Evolutionary conservation across 2,329 filamentous ascomycete genomes (phyloP).

Genomic region (Magnaporthales sp.): DNA sequence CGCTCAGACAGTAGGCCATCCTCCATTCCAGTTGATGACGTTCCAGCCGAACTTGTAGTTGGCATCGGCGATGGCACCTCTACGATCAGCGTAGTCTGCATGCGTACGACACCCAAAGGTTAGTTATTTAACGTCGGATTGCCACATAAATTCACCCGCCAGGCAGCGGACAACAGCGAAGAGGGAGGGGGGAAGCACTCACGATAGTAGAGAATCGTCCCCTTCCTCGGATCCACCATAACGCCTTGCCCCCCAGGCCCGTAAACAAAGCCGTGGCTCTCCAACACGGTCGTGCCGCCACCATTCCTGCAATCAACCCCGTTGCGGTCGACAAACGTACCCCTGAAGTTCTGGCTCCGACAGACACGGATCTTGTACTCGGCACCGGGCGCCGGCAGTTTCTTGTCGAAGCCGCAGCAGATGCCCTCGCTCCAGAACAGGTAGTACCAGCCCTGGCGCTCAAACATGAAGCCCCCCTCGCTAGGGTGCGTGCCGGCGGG

Average conservation of each 20-base stretch:
- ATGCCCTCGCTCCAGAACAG: conserved; percentile 53
- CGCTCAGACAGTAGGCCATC: conserved; percentile 2
- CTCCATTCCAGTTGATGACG: neutral
- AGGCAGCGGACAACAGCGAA: neutral
- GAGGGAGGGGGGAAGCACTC: neutral
- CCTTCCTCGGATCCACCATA: conserved; percentile 36
- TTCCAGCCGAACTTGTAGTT: conserved; percentile 5
- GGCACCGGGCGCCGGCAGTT: conserved; percentile 40
- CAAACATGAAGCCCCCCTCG: conserved; percentile 49
- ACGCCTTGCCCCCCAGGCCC: conserved; percentile 56
- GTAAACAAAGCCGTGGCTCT: conserved; percentile 48
- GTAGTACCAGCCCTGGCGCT: conserved; percentile 50
- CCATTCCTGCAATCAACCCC: conserved; percentile 43
- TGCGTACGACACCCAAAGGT: neutral
- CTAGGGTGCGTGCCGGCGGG: conserved; percentile 22
- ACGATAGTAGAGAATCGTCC: conserved; percentile 51
- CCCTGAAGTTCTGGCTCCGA: conserved; percentile 39
- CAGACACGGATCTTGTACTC: conserved; percentile 62
- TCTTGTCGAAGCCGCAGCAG: conserved; percentile 52
- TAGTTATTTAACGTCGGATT: neutral
- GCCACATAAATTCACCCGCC: neutral
- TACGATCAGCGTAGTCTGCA: neutral
- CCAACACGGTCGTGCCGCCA: conserved; percentile 50
- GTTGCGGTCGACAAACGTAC: conserved; percentile 46
- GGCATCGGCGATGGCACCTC: neutral